Base-by-base conservation (phyloP, 2,329 filamentous ascomycete genomes). In the Pseudocercospora fijiensis region DNA sequence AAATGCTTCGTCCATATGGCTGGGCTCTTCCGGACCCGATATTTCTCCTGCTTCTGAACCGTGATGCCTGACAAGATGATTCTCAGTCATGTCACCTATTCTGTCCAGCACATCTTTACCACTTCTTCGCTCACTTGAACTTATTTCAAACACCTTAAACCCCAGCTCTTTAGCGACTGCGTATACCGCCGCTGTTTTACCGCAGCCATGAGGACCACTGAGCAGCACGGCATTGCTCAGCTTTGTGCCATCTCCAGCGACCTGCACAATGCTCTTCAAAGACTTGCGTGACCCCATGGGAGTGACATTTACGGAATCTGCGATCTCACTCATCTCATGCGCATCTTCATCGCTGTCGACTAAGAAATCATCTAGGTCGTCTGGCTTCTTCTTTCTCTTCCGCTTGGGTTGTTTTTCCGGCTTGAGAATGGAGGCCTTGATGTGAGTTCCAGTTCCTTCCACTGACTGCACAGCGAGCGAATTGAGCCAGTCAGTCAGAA, bases 61-160 rank as follows among this genome's bases (percentile, higher is more conserved):
- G 58, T 76, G 73, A 49, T 82, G 82, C 67, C 88, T 87, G 20
- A 99, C 94, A 1, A 96, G 84, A 76, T 99, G 95, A 71, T 99
- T 98, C 65, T 89, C 88, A 3, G 92, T 95, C 94, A 99, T 98
- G 77, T 99, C 92, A 45, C 95, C 96, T 51, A 99, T 91, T 70
- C 86, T 91, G 72, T 99, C 95, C 33, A 96, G 76, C 55, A 99
- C 88, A 72, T 99, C 95, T 75, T 89, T 95, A 30, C 93, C 94
- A 73, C 87, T 96, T 66, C 95, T 85, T 57, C 93, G 87, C 69
- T 86, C 91, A 65, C 91, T 87, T 0, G 94, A 81, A 72, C 96
- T 96, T 74, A 99, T 92, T 77, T 99, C 95, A 69, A 99, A 99
- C 1, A 99, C 85, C 72, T 96, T 93, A 73, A 96, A 98, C 0